Base-by-base conservation (phyloP, 371 early-diverging fungal species). In the Mucor plumbeus region DNA sequence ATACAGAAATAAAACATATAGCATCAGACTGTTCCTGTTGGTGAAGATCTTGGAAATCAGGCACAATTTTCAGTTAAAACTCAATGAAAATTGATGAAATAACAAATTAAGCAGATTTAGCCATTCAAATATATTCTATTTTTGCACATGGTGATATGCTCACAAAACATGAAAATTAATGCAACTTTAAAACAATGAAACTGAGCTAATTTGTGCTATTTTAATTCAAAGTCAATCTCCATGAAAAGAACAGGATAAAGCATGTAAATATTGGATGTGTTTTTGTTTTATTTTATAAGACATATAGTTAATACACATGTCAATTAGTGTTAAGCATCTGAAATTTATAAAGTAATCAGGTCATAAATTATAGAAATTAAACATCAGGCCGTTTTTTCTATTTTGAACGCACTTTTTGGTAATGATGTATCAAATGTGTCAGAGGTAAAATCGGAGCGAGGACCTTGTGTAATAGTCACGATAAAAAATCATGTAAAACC, bases 401-500 rank as follows among this genome's bases (percentile, higher is more conserved):
- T 38, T 38, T 38, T 38, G 26, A 26, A 9, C 4, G 11, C 38
- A 53, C 26, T 26, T 26, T 26, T 26, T 13, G 4, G 13, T 7
- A 53, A 53, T 53, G 53, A 53, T 53, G 53, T 53, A 53, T 53
- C 53, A 21, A 53, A 31, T 10, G 14, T 53, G 53, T 53, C 53
- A 53, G 53, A 53, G 21, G 53, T 31, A 31, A 14, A 7, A 38
- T 38, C 11, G 38, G 38, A 11, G 38, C 26, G 13, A 50, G 4
- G 11, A 9, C 26, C 17, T 50, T 53, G 53, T 53, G 53, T 31
- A 53, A 53, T 53, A 53, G 50, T 56, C 56, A 56, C 56, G n/a
- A 35, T 17, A 36, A 15, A n/a, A 36, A 15, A n/a, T 56, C 56
- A 56, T 56, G 56, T 56, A 56, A 56, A 56, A 56, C 56, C 56